These are phyloP conservation scores for Didymosphaeria variabile DNA, from an alignment of 2,329 filamentous ascomycete species.

Conservation along the genomic window DNA sequence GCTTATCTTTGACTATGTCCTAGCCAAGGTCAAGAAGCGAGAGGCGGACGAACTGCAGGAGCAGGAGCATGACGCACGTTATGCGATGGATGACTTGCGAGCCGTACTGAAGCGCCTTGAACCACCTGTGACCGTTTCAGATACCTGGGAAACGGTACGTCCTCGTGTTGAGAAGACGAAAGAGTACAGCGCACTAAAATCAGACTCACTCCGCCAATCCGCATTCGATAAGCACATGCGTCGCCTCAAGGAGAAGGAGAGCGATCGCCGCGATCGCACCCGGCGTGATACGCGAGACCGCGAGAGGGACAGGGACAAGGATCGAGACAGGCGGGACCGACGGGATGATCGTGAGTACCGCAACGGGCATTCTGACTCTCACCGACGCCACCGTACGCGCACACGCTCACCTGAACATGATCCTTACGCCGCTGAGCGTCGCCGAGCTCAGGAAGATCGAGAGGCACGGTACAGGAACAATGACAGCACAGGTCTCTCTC, in stretches of 20 bases:
- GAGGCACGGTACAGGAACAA: conserved; percentile 92
- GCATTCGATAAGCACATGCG: conserved; percentile 94
- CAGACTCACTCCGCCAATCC: conserved; percentile 81
- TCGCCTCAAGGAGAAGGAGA: conserved; percentile 87
- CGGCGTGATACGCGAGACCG: conserved; percentile 56
- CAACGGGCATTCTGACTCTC: conserved; percentile 50
- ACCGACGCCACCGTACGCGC: conserved; percentile 63
- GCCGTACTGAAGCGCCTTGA: conserved; percentile 89
- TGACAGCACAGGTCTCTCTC: conserved; percentile 71
- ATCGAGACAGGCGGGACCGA: conserved; percentile 48
- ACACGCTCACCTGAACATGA: conserved; percentile 93
- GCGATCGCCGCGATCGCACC: conserved; percentile 63
- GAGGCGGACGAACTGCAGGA: conserved; percentile 84
- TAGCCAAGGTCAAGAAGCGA: conserved; percentile 84
- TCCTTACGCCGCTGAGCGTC: conserved; percentile 92
- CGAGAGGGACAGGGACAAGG: conserved; percentile 43
- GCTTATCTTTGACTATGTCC: conserved; percentile 86
- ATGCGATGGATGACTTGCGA: conserved; percentile 83
- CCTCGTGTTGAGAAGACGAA: conserved; percentile 80
- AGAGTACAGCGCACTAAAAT: conserved; percentile 83
- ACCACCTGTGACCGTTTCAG: conserved; percentile 77
- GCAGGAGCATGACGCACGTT: conserved; percentile 84
- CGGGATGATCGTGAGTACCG: conserved; percentile 49
- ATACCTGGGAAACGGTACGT: conserved; percentile 90
- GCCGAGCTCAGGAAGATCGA: conserved; percentile 90